Evolutionary conservation across 164 flowering plant genomes (phyloP).

Genomic region (Aristolochia californica): DNA sequence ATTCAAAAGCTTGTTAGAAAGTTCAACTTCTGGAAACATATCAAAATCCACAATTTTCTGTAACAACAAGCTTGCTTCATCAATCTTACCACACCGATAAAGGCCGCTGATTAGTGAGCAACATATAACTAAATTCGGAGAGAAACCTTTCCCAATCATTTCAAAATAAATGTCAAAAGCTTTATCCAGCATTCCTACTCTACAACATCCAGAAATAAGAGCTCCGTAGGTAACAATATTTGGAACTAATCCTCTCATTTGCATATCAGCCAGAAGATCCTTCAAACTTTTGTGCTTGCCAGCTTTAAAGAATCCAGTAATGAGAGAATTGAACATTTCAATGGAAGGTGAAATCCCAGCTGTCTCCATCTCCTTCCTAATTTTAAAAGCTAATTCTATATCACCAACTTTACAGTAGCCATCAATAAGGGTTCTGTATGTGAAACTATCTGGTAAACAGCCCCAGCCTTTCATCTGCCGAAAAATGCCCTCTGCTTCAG

Average conservation of each 20-base stretch:
- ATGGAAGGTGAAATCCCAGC: slow-evolving; percentile 33
- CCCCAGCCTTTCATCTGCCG: slow-evolving; percentile 52
- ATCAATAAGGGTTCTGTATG: slow-evolving; percentile 60
- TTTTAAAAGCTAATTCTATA: slow-evolving; percentile 38
- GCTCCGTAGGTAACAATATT: slow-evolving; percentile 61
- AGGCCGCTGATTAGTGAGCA: slow-evolving; percentile 54
- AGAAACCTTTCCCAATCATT: slow-evolving; percentile 52
- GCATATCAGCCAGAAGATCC: slow-evolving; percentile 50
- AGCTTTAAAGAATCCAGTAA: slow-evolving; percentile 43
- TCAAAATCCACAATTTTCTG: slow-evolving; percentile 48
- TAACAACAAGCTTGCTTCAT: slow-evolving; percentile 55
- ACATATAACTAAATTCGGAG: slow-evolving; percentile 47
- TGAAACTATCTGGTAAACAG: slow-evolving; percentile 53
- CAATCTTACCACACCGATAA: slow-evolving; percentile 44
- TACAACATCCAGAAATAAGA: slow-evolving; percentile 72
- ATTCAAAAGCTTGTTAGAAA: slow-evolving; percentile 10
- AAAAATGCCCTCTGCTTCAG: slow-evolving; percentile 56
- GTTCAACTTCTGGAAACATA: slow-evolving; percentile 13
- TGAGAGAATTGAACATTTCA: slow-evolving; percentile 70
- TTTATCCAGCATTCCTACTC: slow-evolving; percentile 50
- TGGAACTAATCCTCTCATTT: slow-evolving; percentile 33
- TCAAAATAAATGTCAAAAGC: slow-evolving; percentile 44
- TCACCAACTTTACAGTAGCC: slow-evolving; percentile 70
- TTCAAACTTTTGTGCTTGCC: slow-evolving; percentile 22
- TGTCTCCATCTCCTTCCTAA: slow-evolving; percentile 49